Evolutionary conservation across 1,139 yeast genomes (phyloP), one percentile per base, ranked within the genome.

Genomic region (Hemisphaericaspora xylofermentans): DNA sequence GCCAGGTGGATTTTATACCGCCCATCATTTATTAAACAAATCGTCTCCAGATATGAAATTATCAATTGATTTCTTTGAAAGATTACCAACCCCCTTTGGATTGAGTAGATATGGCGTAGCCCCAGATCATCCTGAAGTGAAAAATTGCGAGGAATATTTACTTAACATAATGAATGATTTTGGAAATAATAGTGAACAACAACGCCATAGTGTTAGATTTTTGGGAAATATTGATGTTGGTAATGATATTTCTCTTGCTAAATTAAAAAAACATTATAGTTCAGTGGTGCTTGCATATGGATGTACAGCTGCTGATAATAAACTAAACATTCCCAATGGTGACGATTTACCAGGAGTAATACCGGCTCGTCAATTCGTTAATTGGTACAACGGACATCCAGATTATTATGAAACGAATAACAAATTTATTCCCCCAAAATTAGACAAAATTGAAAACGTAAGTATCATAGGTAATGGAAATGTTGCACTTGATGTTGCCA

Each of bases 41-140:
- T 45, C 65, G 15, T 46, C 64, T 1, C 54, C 62, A 4, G 43
- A 50, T 48, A 44, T 58, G 48, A 32, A 49, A 45, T 39, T 78
- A 48, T 64, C 72, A n/a, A 51, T 81, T 12, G 85, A 83, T 45
- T 66, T 85, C 51, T 89, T 82, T 67, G 99, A 93, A 55, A 73
- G 81, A 44, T 67, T 84, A 28, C 96, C 98, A 0, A 82, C 91
- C 2, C 98, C 98, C 0, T 93, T 77, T 64, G 99, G 99, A 0
- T 69, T 93, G 29, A 82, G 93, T 37, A 65, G 99, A 33, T 91
- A 80, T 57, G 99, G 99, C 1, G 98, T 93, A n/a, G 98, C 98
- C 0, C 99, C 99, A 1, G 99, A 93, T 63, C 98, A 93, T 61
- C 96, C 97, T 0, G 98, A 93, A 56, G 98, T 93, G 29, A 93